These are phyloP conservation scores for Russula earlei DNA, from an alignment of 768 basidiomycete genomes.

Conservation along the genomic window DNA sequence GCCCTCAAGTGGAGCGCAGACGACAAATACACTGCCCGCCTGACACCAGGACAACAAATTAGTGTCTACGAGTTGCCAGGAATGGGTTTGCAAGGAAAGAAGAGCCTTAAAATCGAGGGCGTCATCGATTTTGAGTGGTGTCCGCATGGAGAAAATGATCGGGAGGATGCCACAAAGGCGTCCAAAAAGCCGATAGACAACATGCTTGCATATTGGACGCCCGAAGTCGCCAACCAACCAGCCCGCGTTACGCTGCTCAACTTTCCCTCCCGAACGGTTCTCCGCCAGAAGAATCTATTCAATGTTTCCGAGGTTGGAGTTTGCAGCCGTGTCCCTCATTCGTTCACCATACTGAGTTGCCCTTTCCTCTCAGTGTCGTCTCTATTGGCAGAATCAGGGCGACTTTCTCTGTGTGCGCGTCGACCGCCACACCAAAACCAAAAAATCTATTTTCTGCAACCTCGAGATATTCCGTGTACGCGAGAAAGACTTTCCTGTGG, in stretches of 20 bases:
- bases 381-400: constrained; percentile 97
- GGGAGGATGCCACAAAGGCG: constrained; percentile 50
- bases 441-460: constrained; percentile 97
- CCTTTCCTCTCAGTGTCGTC: constrained; percentile 74
- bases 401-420: constrained; percentile 99
- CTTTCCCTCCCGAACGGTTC: constrained; percentile 73
- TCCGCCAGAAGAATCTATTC: constrained; percentile 95
- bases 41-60: constrained; percentile 87
- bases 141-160: constrained; percentile 83
- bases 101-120: constrained; percentile 94
- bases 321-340: background rate
- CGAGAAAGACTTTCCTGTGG: constrained; percentile 96
- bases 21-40: constrained; percentile 87
- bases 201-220: constrained; percentile 96
- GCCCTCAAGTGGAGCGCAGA: constrained; percentile 95
- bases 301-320: constrained; percentile 86
- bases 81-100: constrained; percentile 93
- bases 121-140: constrained; percentile 99
- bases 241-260: constrained; percentile 90
- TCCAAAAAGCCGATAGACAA: constrained; percentile 72
- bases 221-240: constrained; percentile 92
- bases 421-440: constrained; percentile 96
- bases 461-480: constrained; percentile 95
- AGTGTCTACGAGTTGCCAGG: constrained; percentile 91
- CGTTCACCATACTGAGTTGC: background rate